phyloP scores from a whole-genome alignment of 2,329 filamentous ascomycete species.

The Paecilomyces sp. region DNA sequence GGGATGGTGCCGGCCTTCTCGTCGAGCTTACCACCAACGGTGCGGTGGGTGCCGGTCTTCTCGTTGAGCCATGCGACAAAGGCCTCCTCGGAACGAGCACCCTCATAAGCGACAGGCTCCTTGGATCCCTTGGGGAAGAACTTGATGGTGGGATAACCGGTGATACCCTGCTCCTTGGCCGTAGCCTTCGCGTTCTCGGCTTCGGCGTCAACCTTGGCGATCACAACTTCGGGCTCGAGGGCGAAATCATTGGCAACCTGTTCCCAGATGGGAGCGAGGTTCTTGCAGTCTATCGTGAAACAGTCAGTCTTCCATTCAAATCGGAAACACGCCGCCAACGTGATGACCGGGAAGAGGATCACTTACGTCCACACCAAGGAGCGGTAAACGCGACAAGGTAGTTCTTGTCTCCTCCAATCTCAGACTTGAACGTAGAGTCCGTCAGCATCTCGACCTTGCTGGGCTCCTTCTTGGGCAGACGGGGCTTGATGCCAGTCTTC shows the following conservation, averaged over 20 bases:
- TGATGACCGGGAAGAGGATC: conserved; percentile 4
- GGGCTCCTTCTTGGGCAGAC: conserved; percentile 54
- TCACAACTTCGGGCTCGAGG: conserved; percentile 68
- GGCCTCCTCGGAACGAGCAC: conserved; percentile 68
- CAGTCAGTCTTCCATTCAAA: neutral
- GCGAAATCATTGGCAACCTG: conserved; percentile 73
- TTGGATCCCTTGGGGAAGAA: conserved; percentile 85
- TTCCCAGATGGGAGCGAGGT: conserved; percentile 84
- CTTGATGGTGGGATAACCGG: conserved; percentile 93
- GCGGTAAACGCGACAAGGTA: conserved; percentile 95
- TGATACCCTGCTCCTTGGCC: conserved; percentile 68
- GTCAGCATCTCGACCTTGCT: conserved; percentile 74
- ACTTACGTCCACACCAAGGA: conserved; percentile 94
- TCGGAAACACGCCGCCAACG: neutral
- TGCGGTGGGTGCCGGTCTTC: conserved; percentile 80
- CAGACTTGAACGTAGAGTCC: conserved; percentile 68
- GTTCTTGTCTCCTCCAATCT: conserved; percentile 77
- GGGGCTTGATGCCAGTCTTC: conserved; percentile 78
- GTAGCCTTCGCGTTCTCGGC: conserved; percentile 74
- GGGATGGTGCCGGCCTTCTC: conserved; percentile 74
- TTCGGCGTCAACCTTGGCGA: conserved; percentile 96
- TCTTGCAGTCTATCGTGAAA: conserved; percentile 76
- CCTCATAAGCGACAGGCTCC: conserved; percentile 63
- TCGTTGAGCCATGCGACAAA: conserved; percentile 79
- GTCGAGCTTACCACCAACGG: conserved; percentile 72